A percentile compares a stretch with the other conserved stretches of the same genome.
phyloP scores from a whole-genome alignment of 1,284 basidiomycete species.

The Wolfiporia cocos region DNA sequence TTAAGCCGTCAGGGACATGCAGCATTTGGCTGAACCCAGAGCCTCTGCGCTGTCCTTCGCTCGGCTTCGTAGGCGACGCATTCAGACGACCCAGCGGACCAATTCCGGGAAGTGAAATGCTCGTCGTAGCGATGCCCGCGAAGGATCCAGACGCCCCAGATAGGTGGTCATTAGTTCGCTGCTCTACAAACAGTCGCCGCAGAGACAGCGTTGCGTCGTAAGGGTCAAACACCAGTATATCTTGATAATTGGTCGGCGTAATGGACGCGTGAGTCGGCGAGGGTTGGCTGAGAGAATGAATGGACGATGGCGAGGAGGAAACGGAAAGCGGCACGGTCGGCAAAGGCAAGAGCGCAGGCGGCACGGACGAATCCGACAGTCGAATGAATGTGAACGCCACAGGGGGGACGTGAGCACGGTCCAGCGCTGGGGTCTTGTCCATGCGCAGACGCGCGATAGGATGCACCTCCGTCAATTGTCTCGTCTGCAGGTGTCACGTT shows the following conservation, averaged over 20 bases:
- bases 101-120: conserved; percentile 40
- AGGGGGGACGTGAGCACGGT: conserved; percentile 34
- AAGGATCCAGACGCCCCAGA: conserved; percentile 29
- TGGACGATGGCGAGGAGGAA: conserved; percentile 26
- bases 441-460: conserved; percentile 55
- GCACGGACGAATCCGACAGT: conserved; percentile 29
- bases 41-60: conserved; percentile 10
- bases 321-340: conserved; percentile 25
- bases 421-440: conserved; percentile 26
- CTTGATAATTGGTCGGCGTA: conserved; percentile 46
- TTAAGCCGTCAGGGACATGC: conserved; percentile 37
- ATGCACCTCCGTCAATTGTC: conserved; percentile 45
- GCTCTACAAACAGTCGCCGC: conserved; percentile 44
- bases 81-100: conserved; percentile 27
- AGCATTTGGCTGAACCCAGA: conserved; percentile 32
- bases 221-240: conserved; percentile 62
- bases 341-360: conserved; percentile 35
- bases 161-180: conserved; percentile 25
- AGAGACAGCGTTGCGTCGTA: conserved; percentile 50
- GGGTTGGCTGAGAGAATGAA: conserved; percentile 24
- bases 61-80: conserved; percentile 14
- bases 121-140: conserved; percentile 34
- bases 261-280: conserved; percentile 29
- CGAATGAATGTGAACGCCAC: conserved; percentile 54
- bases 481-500: conserved; percentile 41